These are phyloP conservation scores for Globisporangium echinulatum DNA, from an alignment of 352 stramenopile species.

Conservation along the genomic window DNA sequence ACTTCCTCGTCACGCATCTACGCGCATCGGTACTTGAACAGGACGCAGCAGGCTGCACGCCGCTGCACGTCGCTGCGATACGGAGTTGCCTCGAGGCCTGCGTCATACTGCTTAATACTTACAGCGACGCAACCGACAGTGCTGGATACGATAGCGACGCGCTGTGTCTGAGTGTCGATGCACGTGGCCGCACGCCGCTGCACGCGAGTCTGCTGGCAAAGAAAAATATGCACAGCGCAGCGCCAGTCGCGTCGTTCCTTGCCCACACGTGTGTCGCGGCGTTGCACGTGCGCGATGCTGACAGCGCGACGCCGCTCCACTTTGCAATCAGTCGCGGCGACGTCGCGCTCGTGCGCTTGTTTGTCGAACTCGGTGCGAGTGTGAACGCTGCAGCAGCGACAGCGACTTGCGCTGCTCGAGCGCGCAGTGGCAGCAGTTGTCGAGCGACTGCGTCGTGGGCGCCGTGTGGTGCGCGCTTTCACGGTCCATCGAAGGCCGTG, in stretches of 20 bases:
- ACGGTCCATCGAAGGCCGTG: neutral
- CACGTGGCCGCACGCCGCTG: slow-evolving; percentile 37
- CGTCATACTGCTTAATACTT: slow-evolving; percentile 24
- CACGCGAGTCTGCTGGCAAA: slow-evolving; percentile 33
- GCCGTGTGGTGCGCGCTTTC: slow-evolving; percentile 25
- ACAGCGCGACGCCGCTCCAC: slow-evolving; percentile 38
- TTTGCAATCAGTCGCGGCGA: slow-evolving; percentile 34
- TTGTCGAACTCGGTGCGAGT: slow-evolving; percentile 39
- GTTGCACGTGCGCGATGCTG: slow-evolving; percentile 32
- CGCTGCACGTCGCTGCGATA: slow-evolving; percentile 45
- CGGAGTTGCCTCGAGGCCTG: slow-evolving; percentile 35
- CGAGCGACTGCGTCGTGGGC: slow-evolving; percentile 33
- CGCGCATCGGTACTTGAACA: slow-evolving; percentile 7
- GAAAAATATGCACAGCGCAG: neutral
- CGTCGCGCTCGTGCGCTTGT: slow-evolving; percentile 23
- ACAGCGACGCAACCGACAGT: neutral
- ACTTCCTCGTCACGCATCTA: slow-evolving; percentile 25
- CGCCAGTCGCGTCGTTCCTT: slow-evolving; percentile 23
- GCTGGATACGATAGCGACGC: slow-evolving; percentile 13
- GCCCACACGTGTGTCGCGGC: slow-evolving; percentile 17
- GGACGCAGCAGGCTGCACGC: slow-evolving; percentile 33
- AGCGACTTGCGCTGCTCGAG: no score
- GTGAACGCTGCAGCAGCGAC: slow-evolving; percentile 12
- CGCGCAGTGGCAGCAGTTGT: neutral
- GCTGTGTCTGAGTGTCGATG: slow-evolving; percentile 28